Base-by-base conservation (phyloP, 2,329 filamentous ascomycete species). In the Stachybotrys echinatus region DNA sequence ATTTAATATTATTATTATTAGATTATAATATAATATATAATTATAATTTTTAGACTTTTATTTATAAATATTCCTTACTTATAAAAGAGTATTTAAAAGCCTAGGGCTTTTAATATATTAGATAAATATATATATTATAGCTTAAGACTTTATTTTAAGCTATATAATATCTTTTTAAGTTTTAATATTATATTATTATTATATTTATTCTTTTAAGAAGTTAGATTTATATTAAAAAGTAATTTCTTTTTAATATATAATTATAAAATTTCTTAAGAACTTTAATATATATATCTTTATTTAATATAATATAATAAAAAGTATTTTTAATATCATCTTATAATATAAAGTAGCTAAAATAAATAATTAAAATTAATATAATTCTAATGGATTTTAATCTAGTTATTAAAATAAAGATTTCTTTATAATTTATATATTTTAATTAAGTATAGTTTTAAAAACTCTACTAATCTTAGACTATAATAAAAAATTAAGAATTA, bases 281-380 rank as follows among this genome's bases (percentile, higher is more conserved):
- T n/a, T n/a, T n/a, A n/a, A n/a, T n/a, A n/a, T n/a, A n/a, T n/a
- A n/a, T n/a, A n/a, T n/a, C n/a, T n/a, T n/a, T n/a, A n/a, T n/a
- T n/a, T n/a, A n/a, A n/a, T n/a, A n/a, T n/a, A n/a, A n/a, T n/a
- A n/a, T n/a, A n/a, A n/a, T n/a, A n/a, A n/a, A n/a, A n/a, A n/a
- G n/a, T n/a, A n/a, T n/a, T n/a, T n/a, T n/a, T n/a, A n/a, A n/a
- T n/a, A n/a, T n/a, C n/a, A n/a, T n/a, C n/a, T n/a, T n/a, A n/a
- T n/a, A n/a, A n/a, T n/a, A 7, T 10, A 8, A n/a, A n/a, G 20
- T 42, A 8, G 17, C 20, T 42, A 42, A 44, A 44, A 21, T 37
- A 14, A n/a, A n/a, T n/a, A n/a, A n/a, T 48, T 4, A 57, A 47
- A 45, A 59, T 40, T 49, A 45, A 12, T 20, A 57, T 61, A 18